A percentile compares a stretch with the other conserved stretches of the same genome.
phyloP scores from a whole-genome alignment of 768 basidiomycete genomes.

The Filobasidium floriforme region DNA sequence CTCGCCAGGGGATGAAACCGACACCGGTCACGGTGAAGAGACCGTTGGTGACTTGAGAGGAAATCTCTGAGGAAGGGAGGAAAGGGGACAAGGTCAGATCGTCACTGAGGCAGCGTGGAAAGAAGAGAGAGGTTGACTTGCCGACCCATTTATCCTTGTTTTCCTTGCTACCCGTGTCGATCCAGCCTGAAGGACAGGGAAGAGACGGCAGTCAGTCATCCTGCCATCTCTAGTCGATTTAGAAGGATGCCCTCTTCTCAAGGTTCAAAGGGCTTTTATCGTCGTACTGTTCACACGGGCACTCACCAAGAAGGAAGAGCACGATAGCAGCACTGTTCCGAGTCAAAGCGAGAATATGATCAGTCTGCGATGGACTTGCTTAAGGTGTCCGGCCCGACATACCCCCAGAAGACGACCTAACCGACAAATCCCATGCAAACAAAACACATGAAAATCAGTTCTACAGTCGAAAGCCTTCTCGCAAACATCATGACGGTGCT shows the following conservation, averaged over 20 bases:
- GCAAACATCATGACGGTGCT: no score
- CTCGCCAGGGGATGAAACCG: slow-evolving; percentile 66
- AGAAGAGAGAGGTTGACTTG: slow-evolving; percentile 28
- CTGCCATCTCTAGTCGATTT: background rate
- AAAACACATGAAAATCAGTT: no score
- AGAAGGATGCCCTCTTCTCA: no score
- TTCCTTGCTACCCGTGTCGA: slow-evolving; percentile 62
- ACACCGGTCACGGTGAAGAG: slow-evolving; percentile 74
- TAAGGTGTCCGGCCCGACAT: no score
- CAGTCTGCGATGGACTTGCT: no score
- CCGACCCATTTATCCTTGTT: slow-evolving; percentile 69
- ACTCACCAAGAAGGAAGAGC: slow-evolving; percentile 58
- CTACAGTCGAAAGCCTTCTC: no score
- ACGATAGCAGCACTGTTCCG: slow-evolving; percentile 71
- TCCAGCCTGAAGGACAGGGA: slow-evolving; percentile 42
- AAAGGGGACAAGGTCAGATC: no score
- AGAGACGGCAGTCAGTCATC: background rate
- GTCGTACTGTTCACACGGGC: no score
- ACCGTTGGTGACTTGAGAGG: slow-evolving; percentile 69
- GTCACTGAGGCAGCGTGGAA: no score
- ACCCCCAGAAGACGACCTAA: slow-evolving; percentile 81
- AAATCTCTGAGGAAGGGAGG: slow-evolving; percentile 50
- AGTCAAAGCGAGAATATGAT: no score
- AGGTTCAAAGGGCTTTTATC: no score
- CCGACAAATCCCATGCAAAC: no score